Conservation (phyloP, 164 flowering plant genomes). For the Umbilicus rupestris region DNA sequence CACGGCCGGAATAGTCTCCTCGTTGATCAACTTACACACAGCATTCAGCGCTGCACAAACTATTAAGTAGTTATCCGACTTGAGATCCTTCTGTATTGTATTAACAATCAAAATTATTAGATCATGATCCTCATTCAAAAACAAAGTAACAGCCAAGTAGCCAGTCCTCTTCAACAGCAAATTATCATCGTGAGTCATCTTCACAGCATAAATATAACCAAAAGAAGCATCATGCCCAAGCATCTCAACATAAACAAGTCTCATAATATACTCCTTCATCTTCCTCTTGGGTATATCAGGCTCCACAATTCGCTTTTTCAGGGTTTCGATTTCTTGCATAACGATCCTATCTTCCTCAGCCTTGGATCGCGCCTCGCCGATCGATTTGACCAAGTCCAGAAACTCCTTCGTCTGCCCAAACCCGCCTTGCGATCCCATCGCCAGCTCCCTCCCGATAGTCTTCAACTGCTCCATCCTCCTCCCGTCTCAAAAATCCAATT, state of each 20-base stretch:
- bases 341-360: slow-evolving; percentile 97
- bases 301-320: slow-evolving; percentile 57
- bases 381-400: slow-evolving; percentile 86
- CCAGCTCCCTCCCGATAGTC: slow-evolving; percentile 94
- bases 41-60: slow-evolving; percentile 89
- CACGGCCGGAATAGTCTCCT: slow-evolving; percentile 98
- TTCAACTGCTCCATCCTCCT: slow-evolving; percentile 80
- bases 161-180: slow-evolving; percentile 75
- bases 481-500: no score
- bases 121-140: slow-evolving; percentile 88
- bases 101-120: slow-evolving; percentile 87
- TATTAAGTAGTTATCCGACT: slow-evolving; percentile 73
- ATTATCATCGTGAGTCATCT: slow-evolving; percentile 89
- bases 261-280: slow-evolving; percentile 93
- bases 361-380: slow-evolving; percentile 94
- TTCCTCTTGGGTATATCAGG: slow-evolving; percentile 85
- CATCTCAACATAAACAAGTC: slow-evolving; percentile 91
- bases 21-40: slow-evolving; percentile 83
- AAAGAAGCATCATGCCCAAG: slow-evolving; percentile 99
- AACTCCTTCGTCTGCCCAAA: slow-evolving; percentile 92
- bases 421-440: slow-evolving; percentile 92
- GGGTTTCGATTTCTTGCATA: slow-evolving; percentile 71
- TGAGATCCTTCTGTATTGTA: slow-evolving; percentile 95
- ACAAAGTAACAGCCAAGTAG: slow-evolving; percentile 84
- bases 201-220: slow-evolving; percentile 96